Evolutionary conservation across 805 yeast genomes (phyloP), one percentile per base, ranked within the genome.

Genomic region (Ogataea paraovalis): DNA sequence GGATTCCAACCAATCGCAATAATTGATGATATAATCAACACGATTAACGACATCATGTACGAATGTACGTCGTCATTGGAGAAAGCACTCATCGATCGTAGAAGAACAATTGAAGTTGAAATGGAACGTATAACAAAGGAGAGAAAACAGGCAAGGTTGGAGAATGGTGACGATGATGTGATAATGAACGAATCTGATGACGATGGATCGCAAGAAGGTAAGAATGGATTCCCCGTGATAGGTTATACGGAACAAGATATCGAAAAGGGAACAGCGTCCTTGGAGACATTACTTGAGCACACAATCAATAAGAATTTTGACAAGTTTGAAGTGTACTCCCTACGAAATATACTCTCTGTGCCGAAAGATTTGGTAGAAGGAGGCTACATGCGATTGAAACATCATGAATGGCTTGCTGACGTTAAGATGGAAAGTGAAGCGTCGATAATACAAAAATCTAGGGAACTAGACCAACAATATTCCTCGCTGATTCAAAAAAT

Each of bases 1-100:
- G 96, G 87, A 32, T 87, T 78, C 58, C 86, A 94, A 7, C 96
- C 97, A 0, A 76, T 89, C 9, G 79, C 91, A 0, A 68, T 90
- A 13, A 76, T 91, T 5, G 97, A 91, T 57, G 96, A 88, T 58
- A 83, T 91, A 12, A 87, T 90, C 56, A 89, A 90, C 64, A 87
- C 89, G 1, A 94, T 88, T 21, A 90, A 90, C 59, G 89, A 82
- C 44, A 79, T 88, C 23, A 77, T 89, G 82, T 85, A 86, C 67
- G 82, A 84, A 55, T 86, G 96, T 59, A 83, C 91, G 0, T 79
- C 78, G 41, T 95, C 88, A 1, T 76, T 91, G 67, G 95, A 87
- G 61, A 74, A 74, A 27, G 84, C 83, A 53, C 66, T 91, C 22
- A 56, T 53, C 10, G 69, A 71, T 37, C 58, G 73, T 37, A 64